These are phyloP conservation scores for Xylaria bambusicola DNA, from an alignment of 495 filamentous ascomycete genomes.

Conservation along the genomic window DNA sequence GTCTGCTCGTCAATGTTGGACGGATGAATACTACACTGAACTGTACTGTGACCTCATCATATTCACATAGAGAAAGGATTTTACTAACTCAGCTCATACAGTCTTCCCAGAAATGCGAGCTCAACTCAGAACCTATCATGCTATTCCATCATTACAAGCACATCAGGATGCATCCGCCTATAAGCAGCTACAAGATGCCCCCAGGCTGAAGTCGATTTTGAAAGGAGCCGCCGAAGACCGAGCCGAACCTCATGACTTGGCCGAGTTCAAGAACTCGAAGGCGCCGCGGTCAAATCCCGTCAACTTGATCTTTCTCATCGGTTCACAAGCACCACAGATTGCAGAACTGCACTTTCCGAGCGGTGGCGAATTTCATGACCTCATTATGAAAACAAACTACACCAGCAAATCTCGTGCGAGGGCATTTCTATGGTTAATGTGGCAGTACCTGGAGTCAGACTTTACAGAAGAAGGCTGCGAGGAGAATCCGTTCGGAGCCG, in stretches of 20 bases:
- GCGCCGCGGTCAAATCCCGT: constrained; percentile 93
- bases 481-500: constrained; percentile 87
- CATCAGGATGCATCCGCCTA: constrained; percentile 94
- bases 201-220: constrained; percentile 92
- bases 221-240: constrained; percentile 95
- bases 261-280: constrained; percentile 67
- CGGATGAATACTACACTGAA: constrained; percentile 99
- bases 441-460: constrained; percentile 98
- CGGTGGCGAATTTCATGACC: constrained; percentile 88
- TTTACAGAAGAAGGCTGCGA: constrained; percentile 79
- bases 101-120: constrained; percentile 99
- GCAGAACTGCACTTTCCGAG: constrained; percentile 90
- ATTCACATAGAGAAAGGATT: background rate
- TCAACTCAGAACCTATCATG: constrained; percentile 95
- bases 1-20: constrained; percentile 93
- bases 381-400: constrained; percentile 85
- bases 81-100: constrained; percentile 45
- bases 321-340: constrained; percentile 85
- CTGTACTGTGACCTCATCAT: constrained; percentile 58
- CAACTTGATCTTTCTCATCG: constrained; percentile 93
- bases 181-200: constrained; percentile 97
- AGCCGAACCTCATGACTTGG: constrained; percentile 81
- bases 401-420: constrained; percentile 81
- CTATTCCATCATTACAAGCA: constrained; percentile 93
- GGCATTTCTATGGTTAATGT: constrained; percentile 97